phyloP scores from a whole-genome alignment of 2,329 filamentous ascomycete species.

The Fusarium clavum region DNA sequence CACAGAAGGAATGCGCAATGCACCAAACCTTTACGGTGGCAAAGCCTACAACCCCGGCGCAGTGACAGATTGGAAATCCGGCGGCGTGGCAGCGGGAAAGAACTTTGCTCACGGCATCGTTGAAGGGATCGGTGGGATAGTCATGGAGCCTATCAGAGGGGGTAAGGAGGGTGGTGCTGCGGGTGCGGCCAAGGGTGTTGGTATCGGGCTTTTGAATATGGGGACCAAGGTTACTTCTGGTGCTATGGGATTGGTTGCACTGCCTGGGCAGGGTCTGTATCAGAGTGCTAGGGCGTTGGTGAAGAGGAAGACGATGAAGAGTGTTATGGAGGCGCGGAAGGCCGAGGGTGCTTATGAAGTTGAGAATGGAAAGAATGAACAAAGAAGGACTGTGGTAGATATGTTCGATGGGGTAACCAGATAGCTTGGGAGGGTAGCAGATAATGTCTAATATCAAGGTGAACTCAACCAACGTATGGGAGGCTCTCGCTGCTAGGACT shows the following conservation, averaged over 20 bases:
- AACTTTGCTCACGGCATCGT: conserved; percentile 26
- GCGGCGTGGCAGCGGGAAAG: background rate
- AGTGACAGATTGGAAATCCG: conserved; percentile 25
- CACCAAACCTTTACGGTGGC: conserved; percentile 27
- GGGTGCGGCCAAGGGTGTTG: conserved; percentile 20
- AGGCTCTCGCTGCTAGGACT: background rate
- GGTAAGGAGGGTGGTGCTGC: conserved; percentile 15
- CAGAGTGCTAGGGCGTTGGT: conserved; percentile 9
- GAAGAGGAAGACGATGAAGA: conserved; percentile 3
- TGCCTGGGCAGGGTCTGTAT: background rate
- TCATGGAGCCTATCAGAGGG: conserved; percentile 10
- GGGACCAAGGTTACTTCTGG: conserved; percentile 4
- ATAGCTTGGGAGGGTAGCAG: background rate
- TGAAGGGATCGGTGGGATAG: conserved; percentile 14
- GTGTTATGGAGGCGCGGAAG: background rate
- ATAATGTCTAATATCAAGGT: background rate
- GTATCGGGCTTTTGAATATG: conserved; percentile 14
- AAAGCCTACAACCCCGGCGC: conserved; percentile 15
- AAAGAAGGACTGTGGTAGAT: background rate
- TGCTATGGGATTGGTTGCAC: background rate
- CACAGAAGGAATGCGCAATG: conserved; percentile 36
- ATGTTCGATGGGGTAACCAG: accelerated
- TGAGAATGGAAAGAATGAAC: background rate
- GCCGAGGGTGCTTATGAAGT: background rate
- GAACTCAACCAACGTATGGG: background rate